Percentiles rank a stretch among this genome's conserved stretches.
These are phyloP conservation scores for Ceratocystis alfenasii DNA, from an alignment of 2,329 filamentous ascomycete species.

Conservation along the genomic window DNA sequence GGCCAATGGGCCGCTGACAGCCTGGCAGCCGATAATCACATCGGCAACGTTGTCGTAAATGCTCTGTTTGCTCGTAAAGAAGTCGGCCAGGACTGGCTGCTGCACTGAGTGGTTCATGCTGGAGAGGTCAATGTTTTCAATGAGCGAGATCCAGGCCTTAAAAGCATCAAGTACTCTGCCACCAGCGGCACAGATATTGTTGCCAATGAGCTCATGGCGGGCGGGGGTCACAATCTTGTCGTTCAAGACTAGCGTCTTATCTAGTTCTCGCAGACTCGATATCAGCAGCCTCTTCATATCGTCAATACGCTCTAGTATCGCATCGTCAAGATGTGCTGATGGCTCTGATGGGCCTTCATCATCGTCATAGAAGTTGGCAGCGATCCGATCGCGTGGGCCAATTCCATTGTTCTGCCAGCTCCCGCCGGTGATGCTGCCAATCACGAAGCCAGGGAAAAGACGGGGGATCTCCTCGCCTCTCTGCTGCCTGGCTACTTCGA, in stretches of 20 bases:
- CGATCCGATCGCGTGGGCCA: conserved; percentile 54
- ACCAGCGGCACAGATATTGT: conserved; percentile 67
- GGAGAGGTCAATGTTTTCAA: conserved; percentile 85
- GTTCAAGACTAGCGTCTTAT: conserved; percentile 64
- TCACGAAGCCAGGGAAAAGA: conserved; percentile 85
- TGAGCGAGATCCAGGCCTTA: conserved; percentile 74
- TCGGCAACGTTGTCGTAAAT: conserved; percentile 90
- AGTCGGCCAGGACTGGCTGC: conserved; percentile 76
- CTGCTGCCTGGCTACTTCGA: conserved; percentile 88
- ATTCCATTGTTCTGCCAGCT: conserved; percentile 71
- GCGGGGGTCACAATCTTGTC: conserved; percentile 73
- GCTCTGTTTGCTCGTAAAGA: conserved; percentile 81
- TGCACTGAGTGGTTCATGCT: conserved; percentile 66
- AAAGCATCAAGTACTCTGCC: conserved; percentile 77
- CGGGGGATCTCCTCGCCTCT: conserved; percentile 85
- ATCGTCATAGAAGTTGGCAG: conserved; percentile 77
- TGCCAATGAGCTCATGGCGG: conserved; percentile 67
- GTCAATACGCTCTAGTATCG: conserved; percentile 70
- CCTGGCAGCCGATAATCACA: conserved; percentile 74
- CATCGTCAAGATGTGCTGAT: conserved; percentile 59
- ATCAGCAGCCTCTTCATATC: conserved; percentile 75
- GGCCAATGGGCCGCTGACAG: conserved; percentile 77
- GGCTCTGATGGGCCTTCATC: conserved; percentile 63
- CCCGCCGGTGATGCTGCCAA: conserved; percentile 70
- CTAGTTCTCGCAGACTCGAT: conserved; percentile 74